Conservation (phyloP, 768 basidiomycete species). For the Stropharia rugosoannulata region DNA sequence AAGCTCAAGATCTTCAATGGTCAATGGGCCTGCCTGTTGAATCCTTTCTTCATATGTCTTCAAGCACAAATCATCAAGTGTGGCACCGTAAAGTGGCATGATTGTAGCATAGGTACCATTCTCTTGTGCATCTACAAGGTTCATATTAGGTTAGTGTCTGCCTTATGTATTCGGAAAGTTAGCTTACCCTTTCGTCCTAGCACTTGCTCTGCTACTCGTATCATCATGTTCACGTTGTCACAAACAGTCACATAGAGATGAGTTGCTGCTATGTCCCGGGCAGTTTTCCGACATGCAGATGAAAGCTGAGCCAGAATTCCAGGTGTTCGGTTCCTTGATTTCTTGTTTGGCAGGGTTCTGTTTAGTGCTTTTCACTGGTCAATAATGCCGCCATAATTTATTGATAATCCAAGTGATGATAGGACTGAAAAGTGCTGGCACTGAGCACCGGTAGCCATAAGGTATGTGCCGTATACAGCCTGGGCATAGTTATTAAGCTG, state of each 20-base stretch:
- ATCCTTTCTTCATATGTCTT: slow-evolving; percentile 19
- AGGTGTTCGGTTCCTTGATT: not conserved
- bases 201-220: not conserved
- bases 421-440: slow-evolving; percentile 29
- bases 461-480: slow-evolving; percentile 25
- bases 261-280: not conserved
- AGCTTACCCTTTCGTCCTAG: not conserved
- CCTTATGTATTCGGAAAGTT: no score
- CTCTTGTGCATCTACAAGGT: slow-evolving; percentile 26
- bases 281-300: not conserved
- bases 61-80: slow-evolving; percentile 23
- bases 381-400: slow-evolving; percentile 26
- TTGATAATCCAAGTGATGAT: slow-evolving; percentile 23
- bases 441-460: slow-evolving; percentile 31
- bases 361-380: not conserved
- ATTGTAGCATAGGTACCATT: slow-evolving; percentile 38
- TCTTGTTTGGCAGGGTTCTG: not conserved
- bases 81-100: slow-evolving; percentile 25
- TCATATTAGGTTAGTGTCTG: no score
- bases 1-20: slow-evolving; percentile 25
- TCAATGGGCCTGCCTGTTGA: slow-evolving; percentile 21
- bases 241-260: not conserved
- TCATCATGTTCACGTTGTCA: not conserved
- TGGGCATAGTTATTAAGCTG: slow-evolving; percentile 26
- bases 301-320: slow-evolving; percentile 5